Percentiles rank a stretch among this genome's conserved stretches.
phyloP scores from a whole-genome alignment of 768 basidiomycete species.

The Fistulinella prunicolor region DNA sequence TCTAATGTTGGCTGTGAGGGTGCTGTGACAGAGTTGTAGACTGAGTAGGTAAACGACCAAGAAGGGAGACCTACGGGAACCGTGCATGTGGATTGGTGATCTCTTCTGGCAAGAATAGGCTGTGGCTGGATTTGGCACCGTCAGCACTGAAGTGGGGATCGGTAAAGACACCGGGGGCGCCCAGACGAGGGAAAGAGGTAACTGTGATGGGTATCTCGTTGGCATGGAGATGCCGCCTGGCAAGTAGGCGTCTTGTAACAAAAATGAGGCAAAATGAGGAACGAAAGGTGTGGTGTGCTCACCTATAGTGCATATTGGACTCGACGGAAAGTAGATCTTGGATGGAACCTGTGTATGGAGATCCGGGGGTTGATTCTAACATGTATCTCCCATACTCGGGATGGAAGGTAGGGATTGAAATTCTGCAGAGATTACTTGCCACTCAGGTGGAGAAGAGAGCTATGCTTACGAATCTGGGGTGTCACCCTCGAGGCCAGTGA shows the following conservation, averaged over 20 bases:
- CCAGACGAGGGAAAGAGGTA: constrained; percentile 93
- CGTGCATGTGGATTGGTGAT: constrained; percentile 97
- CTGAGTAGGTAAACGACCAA: constrained; percentile 1
- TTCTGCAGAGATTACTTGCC: constrained; percentile 36
- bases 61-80: constrained; percentile 76
- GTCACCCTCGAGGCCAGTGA: constrained; percentile 56
- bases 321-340: constrained; percentile 88
- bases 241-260: constrained; percentile 67
- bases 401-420: constrained; percentile 86
- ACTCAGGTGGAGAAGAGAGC: not conserved
- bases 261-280: constrained; percentile 6
- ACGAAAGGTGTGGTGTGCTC: not conserved
- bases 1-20: constrained; percentile 96
- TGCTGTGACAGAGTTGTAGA: constrained; percentile 48
- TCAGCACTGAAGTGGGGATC: constrained; percentile 81
- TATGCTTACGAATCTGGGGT: constrained; percentile 51
- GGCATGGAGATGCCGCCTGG: constrained; percentile 73
- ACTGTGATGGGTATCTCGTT: constrained; percentile 91
- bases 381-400: constrained; percentile 99
- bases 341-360: constrained; percentile 88
- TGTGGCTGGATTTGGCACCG: constrained; percentile 82
- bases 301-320: constrained; percentile 93
- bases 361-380: constrained; percentile 96
- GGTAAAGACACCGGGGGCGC: constrained; percentile 85
- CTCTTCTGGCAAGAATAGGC: constrained; percentile 91